Percentiles rank a stretch among this genome's conserved stretches.
phyloP scores from a whole-genome alignment of 2,329 filamentous ascomycete species.

The Malbranchea cinnamomea region DNA sequence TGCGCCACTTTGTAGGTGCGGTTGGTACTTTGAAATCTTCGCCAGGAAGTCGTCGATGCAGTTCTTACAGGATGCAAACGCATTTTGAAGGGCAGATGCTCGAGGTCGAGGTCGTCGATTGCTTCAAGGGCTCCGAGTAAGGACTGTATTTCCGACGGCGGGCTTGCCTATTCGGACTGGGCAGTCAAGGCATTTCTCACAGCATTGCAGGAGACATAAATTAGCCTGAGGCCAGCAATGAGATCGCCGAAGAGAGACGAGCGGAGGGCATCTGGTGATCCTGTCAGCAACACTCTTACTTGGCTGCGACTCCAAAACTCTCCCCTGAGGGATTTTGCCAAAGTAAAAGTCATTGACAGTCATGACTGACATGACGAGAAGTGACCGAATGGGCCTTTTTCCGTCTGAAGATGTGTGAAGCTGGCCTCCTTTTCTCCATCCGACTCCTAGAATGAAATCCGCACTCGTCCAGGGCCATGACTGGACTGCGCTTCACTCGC shows the following conservation, averaged over 20 bases:
- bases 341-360: no score
- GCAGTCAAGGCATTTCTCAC: conserved; percentile 1
- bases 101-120: conserved; percentile 1
- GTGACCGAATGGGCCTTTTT: no score
- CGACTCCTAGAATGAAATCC: no score
- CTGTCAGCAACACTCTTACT: no score
- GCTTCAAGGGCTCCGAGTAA: conserved; percentile 2
- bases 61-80: conserved; percentile 2
- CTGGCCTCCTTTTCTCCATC: no score
- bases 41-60: conserved; percentile 3
- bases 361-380: no score
- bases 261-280: no score
- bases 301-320: no score
- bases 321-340: no score
- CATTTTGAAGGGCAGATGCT: neutral
- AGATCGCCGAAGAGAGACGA: conserved; percentile 11
- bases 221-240: conserved; percentile 5
- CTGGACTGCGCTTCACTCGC: no score
- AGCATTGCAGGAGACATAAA: conserved; percentile 4
- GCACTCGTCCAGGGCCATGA: no score
- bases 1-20: conserved; percentile 1
- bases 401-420: no score
- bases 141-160: conserved; percentile 1
- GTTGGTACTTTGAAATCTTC: conserved; percentile 2
- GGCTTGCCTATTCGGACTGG: neutral